Evolutionary conservation across 1,284 basidiomycete genomes (phyloP), one percentile per base, ranked within the genome.

Genomic region (Cryptococcus sp.): DNA sequence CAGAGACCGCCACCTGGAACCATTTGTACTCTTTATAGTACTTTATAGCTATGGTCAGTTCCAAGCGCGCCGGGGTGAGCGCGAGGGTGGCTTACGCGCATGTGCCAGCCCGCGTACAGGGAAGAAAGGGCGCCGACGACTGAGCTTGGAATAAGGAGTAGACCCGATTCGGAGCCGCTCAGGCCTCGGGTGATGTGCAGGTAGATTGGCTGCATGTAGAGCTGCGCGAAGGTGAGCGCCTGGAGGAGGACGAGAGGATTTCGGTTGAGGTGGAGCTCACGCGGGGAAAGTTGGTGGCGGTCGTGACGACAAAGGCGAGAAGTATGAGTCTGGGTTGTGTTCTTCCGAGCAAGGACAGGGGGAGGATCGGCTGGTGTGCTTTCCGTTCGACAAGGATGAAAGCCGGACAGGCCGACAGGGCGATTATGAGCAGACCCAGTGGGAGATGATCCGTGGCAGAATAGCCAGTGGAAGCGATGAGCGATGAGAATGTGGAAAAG

Each of bases 201-300:
- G 52, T 72, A 72, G 15, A 70, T 60, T 12, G 70, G 70, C 23
- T 70, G 63, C 63, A 68, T 66, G 58, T 63, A 72, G 3, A 64
- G 55, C 61, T 66, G 20, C 12, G n/a, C 12, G 15, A 20, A 21
- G 15, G 40, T 46, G 2, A 24, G 16, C 33, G 15, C 33, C n/a
- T n/a, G n/a, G n/a, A n/a, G n/a, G n/a, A n/a, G n/a, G n/a, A n/a
- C n/a, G n/a, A n/a, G n/a, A 8, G 13, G 5, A 44, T n/a, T 18
- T 18, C 4, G 33, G 23, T n/a, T n/a, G n/a, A n/a, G n/a, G n/a
- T 20, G 45, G 38, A 7, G 59, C 65, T 60, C 35, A 68, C 66
- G 36, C 67, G 39, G 4, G 64, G 59, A 43, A 67, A 70, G 24
- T 53, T 63, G 1, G 60, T 58, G 4, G 59, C 56, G 9, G 64